phyloP scores from a whole-genome alignment of 2,329 filamentous ascomycete genomes.

The Trichophyton schoenleinii region DNA sequence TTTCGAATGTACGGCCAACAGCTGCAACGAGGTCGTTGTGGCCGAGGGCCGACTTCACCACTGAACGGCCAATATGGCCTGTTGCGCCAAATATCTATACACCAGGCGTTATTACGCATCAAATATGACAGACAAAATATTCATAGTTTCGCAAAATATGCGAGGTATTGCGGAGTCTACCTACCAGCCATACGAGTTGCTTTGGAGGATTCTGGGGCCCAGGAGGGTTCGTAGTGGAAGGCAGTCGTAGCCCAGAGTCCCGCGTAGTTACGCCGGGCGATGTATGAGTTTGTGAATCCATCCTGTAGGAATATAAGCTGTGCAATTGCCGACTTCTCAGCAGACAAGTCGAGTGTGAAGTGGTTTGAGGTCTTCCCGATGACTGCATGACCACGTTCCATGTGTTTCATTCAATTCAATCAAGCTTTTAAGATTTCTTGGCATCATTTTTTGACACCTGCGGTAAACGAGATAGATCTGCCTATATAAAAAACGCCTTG shows the following conservation, averaged over 20 bases:
- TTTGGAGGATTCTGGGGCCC: constrained; percentile 55
- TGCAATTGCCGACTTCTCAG: neutral
- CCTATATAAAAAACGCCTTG: neutral
- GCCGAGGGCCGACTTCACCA: constrained; percentile 68
- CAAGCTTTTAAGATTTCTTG: constrained; percentile 1
- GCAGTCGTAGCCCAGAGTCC: constrained; percentile 48
- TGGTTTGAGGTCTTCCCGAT: no score
- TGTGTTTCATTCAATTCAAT: neutral
- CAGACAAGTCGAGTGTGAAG: neutral
- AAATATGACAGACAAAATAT: neutral
- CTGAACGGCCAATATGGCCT: constrained; percentile 88
- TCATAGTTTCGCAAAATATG: neutral
- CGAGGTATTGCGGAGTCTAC: constrained; percentile 20
- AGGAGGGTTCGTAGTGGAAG: constrained; percentile 76
- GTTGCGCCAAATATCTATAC: constrained; percentile 78
- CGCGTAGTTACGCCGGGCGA: constrained; percentile 20
- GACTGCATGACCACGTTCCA: neutral
- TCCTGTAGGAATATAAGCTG: neutral
- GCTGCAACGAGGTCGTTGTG: constrained; percentile 75
- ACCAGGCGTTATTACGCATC: neutral
- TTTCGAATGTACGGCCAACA: constrained; percentile 72
- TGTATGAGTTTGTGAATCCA: constrained; percentile 2
- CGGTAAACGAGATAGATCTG: neutral
- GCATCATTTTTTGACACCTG: neutral
- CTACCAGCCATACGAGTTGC: constrained; percentile 78